Evolutionary conservation across 176 grass and related monocot species (phyloP).

Genomic region (Lolium perenne): DNA sequence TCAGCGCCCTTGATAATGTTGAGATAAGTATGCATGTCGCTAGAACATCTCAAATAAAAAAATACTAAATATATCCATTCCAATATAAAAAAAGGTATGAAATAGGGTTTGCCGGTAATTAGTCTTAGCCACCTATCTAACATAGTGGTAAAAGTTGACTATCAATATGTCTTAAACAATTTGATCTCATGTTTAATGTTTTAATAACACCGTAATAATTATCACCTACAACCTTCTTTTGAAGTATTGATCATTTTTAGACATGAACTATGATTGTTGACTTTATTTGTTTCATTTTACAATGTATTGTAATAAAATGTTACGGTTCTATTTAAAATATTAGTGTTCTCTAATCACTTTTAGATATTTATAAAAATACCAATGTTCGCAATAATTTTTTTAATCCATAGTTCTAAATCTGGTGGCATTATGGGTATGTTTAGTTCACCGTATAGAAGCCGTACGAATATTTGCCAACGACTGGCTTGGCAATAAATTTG

Average conservation of each 20-base stretch:
- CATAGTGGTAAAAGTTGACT: not conserved
- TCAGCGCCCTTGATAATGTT: too few species aligned
- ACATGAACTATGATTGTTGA: not conserved
- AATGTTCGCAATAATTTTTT: not conserved
- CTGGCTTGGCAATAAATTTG: too few species aligned
- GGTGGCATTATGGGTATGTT: not conserved
- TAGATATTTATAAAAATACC: not conserved
- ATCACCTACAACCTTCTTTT: not conserved
- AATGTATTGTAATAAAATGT: not conserved
- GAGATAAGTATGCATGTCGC: too few species aligned
- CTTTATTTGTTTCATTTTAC: not conserved
- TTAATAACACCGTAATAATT: not conserved
- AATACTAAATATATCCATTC: not conserved
- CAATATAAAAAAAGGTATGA: not conserved
- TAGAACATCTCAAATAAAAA: not conserved
- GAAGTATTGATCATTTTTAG: not conserved
- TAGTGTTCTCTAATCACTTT: not conserved
- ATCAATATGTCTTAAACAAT: not conserved
- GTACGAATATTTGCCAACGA: too few species aligned
- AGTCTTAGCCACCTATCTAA: not conserved
- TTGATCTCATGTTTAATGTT: not conserved
- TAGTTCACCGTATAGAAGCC: too few species aligned
- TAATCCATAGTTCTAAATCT: not conserved
- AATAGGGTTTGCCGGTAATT: not conserved
- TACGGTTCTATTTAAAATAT: not conserved